Evolutionary conservation across 345 rosid species (phyloP).

Genomic region (Gossypium australe): DNA sequence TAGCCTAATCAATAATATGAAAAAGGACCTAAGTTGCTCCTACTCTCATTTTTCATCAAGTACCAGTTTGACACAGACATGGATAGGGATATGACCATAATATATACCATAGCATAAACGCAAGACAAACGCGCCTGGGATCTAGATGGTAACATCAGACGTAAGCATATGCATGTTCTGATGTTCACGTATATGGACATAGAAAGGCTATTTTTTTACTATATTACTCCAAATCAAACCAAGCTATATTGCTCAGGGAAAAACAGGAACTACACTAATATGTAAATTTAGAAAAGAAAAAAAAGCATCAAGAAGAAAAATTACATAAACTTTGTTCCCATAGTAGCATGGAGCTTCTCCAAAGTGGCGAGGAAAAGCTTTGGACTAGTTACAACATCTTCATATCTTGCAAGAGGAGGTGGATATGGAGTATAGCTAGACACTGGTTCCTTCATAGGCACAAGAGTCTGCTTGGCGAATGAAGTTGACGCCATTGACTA

Average conservation of each 20-base stretch:
- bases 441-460: conserved; percentile 41
- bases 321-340: conserved; percentile 93
- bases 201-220: not conserved
- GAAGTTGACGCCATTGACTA: conserved; percentile 80
- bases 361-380: conserved; percentile 64
- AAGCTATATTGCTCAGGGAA: not conserved
- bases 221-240: not conserved
- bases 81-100: too few species aligned
- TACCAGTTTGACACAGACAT: too few species aligned
- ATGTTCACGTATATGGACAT: not conserved
- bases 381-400: conserved; percentile 51
- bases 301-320: not conserved
- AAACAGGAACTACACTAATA: not conserved
- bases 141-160: not conserved
- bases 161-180: not conserved
- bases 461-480: conserved; percentile 51
- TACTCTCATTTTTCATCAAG: too few species aligned
- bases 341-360: conserved; percentile 66
- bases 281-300: not conserved
- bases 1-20: not conserved
- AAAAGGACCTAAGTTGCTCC: not conserved
- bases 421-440: conserved; percentile 40
- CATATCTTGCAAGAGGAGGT: conserved; percentile 62
- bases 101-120: too few species aligned
- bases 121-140: not conserved